Percentiles rank a stretch among this genome's conserved stretches.
phyloP scores from a whole-genome alignment of 345 rosid species.

The Turritis glabra region DNA sequence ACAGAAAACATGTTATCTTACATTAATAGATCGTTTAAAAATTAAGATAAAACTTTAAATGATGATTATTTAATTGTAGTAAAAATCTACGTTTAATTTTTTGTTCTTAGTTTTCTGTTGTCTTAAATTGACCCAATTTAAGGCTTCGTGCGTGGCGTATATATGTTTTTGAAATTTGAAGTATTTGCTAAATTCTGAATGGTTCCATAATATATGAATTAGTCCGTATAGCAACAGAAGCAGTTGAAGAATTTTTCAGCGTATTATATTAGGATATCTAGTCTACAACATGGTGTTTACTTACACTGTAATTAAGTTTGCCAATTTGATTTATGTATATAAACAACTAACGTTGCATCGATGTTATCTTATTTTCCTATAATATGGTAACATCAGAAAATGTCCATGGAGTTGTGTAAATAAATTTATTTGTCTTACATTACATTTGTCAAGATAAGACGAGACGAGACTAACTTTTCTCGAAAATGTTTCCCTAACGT shows the following conservation, averaged over 20 bases:
- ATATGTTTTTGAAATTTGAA: background rate
- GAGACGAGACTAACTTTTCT: background rate
- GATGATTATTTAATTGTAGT: background rate
- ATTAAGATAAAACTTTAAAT: background rate
- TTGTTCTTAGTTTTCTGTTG: background rate
- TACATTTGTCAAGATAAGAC: background rate
- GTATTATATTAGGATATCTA: background rate
- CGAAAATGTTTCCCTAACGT: background rate
- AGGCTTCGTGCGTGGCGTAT: background rate
- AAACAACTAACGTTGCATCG: too few species aligned
- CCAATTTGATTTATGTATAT: background rate
- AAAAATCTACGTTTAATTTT: background rate
- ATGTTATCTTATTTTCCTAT: too few species aligned
- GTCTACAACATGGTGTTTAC: conserved; percentile 4
- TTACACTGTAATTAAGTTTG: background rate
- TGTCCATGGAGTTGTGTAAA: conserved; percentile 23
- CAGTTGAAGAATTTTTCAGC: background rate
- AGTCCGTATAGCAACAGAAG: background rate
- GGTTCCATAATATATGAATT: background rate
- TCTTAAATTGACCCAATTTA: background rate
- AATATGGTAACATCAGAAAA: background rate
- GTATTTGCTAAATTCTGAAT: background rate
- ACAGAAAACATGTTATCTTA: too few species aligned
- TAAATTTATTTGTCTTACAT: background rate
- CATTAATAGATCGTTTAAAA: conserved; percentile 27